A percentile compares a stretch with the other conserved stretches of the same genome.
Conservation (phyloP, 2,329 filamentous ascomycete genomes). For the Rosellinia necatrix region DNA sequence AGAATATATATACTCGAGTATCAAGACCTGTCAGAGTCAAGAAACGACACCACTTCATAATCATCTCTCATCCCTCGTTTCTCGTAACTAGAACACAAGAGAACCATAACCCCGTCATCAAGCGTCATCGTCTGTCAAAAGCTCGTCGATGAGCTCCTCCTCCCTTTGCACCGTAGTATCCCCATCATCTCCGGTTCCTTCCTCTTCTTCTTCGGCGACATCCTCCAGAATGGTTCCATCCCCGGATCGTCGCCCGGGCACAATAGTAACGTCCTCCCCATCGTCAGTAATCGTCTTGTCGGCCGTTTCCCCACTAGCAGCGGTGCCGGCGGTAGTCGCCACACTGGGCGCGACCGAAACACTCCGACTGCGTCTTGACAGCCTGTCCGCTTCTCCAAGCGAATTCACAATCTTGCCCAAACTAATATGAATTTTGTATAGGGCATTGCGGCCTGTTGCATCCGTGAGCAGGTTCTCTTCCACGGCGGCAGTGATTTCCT, state of each 20-base stretch:
- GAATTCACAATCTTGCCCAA: constrained; percentile 70
- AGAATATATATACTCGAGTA: too few relatives aligned
- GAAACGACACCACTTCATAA: neutral
- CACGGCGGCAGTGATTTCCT: constrained; percentile 64
- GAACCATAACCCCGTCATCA: neutral
- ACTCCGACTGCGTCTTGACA: constrained; percentile 29
- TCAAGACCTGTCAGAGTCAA: too few relatives aligned
- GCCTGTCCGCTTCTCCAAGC: constrained; percentile 48
- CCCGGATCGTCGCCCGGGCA: neutral
- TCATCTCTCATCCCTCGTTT: neutral
- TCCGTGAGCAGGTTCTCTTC: constrained; percentile 65
- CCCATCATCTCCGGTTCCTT: constrained; percentile 12
- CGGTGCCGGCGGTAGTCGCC: neutral
- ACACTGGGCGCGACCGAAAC: constrained; percentile 22
- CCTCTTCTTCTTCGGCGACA: constrained; percentile 27
- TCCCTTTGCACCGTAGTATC: constrained; percentile 13
- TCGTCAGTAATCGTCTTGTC: constrained; percentile 17
- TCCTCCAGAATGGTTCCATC: constrained; percentile 22
- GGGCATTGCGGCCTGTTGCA: constrained; percentile 64
- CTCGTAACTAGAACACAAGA: too few relatives aligned
- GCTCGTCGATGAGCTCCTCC: constrained; percentile 25
- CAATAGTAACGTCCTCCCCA: constrained; percentile 17
- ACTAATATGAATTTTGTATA: constrained; percentile 70
- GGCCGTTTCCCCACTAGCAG: neutral
- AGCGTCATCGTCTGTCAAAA: constrained; percentile 25